Evolutionary conservation across 768 basidiomycete species (phyloP).

Genomic region (Lactifluus subvellereus): DNA sequence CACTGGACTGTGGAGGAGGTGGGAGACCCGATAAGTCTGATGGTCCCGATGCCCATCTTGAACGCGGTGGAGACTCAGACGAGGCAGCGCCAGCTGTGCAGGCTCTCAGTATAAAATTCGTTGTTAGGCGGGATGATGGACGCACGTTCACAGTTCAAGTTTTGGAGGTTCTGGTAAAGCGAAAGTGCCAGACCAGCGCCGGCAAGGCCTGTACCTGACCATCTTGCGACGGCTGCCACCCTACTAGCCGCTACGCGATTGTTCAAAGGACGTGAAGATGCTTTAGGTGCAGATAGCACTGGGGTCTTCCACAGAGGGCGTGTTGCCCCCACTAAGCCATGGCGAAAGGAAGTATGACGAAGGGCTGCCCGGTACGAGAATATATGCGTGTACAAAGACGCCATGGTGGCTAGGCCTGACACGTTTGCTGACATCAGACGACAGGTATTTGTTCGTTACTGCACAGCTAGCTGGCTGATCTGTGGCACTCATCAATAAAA

Average conservation of each 20-base stretch:
- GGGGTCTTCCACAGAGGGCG: background rate
- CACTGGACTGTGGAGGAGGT: constrained; percentile 60
- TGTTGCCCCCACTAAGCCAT: background rate
- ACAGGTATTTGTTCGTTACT: too few relatives aligned
- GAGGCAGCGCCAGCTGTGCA: background rate
- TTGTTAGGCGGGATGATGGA: background rate
- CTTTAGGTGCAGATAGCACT: background rate
- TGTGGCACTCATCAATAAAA: too few relatives aligned
- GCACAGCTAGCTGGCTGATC: too few relatives aligned
- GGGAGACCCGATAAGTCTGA: constrained; percentile 29
- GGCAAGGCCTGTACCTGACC: constrained; percentile 8
- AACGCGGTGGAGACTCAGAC: background rate
- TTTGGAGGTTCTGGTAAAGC: constrained; percentile 1
- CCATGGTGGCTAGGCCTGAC: background rate
- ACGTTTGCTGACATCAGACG: background rate
- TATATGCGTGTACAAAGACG: constrained; percentile 9
- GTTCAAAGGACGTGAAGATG: background rate
- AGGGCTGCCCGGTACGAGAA: constrained; percentile 7
- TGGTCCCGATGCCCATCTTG: background rate
- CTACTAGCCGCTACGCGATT: background rate
- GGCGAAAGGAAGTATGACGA: background rate
- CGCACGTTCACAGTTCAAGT: constrained; percentile 18
- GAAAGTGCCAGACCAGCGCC: constrained; percentile 13
- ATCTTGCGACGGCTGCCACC: background rate
- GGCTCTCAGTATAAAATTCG: background rate